Conservation (phyloP, 805 yeast species). For the Brettanomyces nanus region DNA sequence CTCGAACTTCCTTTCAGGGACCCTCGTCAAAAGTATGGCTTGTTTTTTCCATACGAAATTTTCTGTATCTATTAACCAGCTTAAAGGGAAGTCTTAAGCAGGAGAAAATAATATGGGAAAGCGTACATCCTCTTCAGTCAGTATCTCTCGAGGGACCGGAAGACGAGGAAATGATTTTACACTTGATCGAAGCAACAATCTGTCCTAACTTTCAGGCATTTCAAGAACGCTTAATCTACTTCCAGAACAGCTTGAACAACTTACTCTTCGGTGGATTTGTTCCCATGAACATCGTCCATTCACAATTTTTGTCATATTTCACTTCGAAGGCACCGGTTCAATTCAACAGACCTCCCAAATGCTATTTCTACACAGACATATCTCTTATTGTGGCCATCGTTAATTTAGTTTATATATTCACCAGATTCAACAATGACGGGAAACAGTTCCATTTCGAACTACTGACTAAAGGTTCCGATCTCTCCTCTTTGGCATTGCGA, state of each 20-base stretch:
- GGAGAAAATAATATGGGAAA: background rate
- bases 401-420: background rate
- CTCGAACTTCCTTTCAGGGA: conserved; percentile 1
- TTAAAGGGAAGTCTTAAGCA: background rate
- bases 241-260: conserved; percentile 1
- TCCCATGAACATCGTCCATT: conserved; percentile 2
- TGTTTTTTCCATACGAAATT: background rate
- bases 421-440: background rate
- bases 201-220: conserved; percentile 1
- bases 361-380: background rate
- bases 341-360: background rate
- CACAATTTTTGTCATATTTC: background rate
- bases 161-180: background rate
- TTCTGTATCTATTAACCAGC: background rate
- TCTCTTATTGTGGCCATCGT: background rate
- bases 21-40: background rate
- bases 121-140: too few species aligned
- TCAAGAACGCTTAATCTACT: conserved; percentile 2
- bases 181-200: background rate
- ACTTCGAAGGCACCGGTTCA: conserved; percentile 1
- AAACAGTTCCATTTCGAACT: background rate
- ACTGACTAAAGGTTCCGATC: background rate
- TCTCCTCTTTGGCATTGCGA: background rate
- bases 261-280: conserved; percentile 1
- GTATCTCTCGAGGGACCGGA: too few species aligned